Evolutionary conservation across 768 basidiomycete species (phyloP).

Genomic region (Chalciporus sphaerocephalus): DNA sequence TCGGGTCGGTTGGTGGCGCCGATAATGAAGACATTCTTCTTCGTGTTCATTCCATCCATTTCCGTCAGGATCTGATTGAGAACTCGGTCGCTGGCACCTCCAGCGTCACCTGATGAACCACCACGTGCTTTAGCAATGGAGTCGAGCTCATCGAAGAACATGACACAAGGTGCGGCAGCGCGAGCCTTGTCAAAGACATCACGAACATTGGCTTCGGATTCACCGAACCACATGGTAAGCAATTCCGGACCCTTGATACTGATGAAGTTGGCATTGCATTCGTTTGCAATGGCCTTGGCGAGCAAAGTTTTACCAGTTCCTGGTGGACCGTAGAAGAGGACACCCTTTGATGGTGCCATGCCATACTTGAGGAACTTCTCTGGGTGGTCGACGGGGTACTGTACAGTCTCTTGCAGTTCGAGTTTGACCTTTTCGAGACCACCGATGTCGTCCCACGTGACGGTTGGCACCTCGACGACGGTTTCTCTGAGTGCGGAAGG

Average conservation of each 20-base stretch:
- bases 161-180: conserved; percentile 97
- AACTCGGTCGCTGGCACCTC: conserved; percentile 96
- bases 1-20: conserved; percentile 96
- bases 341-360: conserved; percentile 99
- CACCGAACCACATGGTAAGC: conserved; percentile 99
- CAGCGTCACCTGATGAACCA: conserved; percentile 76
- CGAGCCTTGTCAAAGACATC: conserved; percentile 99
- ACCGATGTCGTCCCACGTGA: conserved; percentile 99
- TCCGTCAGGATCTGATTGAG: conserved; percentile 96
- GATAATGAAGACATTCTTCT: conserved; percentile 99
- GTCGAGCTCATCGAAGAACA: conserved; percentile 99
- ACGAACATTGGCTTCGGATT: conserved; percentile 99
- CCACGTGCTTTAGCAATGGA: conserved; percentile 98
- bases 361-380: conserved; percentile 99
- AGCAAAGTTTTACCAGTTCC: conserved; percentile 99
- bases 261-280: conserved; percentile 99
- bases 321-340: conserved; percentile 98
- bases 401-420: conserved; percentile 98
- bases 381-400: conserved; percentile 99
- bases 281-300: conserved; percentile 98
- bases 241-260: conserved; percentile 99
- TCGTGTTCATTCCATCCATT: conserved; percentile 98
- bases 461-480: conserved; percentile 97
- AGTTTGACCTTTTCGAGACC: conserved; percentile 99
- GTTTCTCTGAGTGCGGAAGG: conserved; percentile 99